A percentile compares a stretch with the other conserved stretches of the same genome.
Conservation (phyloP, 2,329 filamentous ascomycete genomes). For the Aschersonia sp. region DNA sequence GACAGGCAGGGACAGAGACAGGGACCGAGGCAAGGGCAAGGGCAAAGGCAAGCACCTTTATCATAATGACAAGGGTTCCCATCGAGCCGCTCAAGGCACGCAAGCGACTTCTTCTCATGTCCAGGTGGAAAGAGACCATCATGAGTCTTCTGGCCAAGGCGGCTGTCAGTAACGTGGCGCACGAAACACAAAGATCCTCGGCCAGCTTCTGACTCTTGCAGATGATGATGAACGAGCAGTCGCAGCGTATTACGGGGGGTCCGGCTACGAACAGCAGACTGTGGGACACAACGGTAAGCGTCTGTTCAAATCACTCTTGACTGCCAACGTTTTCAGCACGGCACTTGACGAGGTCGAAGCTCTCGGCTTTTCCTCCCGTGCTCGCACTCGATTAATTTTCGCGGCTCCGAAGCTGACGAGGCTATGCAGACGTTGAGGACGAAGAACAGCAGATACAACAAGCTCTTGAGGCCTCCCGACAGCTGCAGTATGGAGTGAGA, state of each 20-base stretch:
- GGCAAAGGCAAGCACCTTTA: not conserved
- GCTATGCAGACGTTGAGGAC: not conserved
- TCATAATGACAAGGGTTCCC: not conserved
- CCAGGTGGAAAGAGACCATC: not conserved
- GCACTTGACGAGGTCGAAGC: not conserved
- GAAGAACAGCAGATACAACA: not conserved
- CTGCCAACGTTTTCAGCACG: not conserved
- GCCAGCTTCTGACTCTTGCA: not conserved
- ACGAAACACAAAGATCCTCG: not conserved
- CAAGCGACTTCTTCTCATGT: not conserved
- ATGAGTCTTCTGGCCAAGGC: not conserved
- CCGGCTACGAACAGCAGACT: not conserved
- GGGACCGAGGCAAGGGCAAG: not conserved
- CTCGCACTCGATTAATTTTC: not conserved
- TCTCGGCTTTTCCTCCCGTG: not conserved
- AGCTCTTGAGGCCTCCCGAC: not conserved
- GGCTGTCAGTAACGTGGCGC: not conserved
- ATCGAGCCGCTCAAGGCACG: not conserved
- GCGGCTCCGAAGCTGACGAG: not conserved
- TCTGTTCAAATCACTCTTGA: not conserved
- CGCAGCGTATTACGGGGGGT: not conserved
- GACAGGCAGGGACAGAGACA: not conserved
- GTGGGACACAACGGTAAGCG: not conserved
- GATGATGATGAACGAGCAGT: not conserved
- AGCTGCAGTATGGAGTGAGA: not conserved